Base-by-base conservation (phyloP, 208 protist species). In the Crithidia expoeki region DNA sequence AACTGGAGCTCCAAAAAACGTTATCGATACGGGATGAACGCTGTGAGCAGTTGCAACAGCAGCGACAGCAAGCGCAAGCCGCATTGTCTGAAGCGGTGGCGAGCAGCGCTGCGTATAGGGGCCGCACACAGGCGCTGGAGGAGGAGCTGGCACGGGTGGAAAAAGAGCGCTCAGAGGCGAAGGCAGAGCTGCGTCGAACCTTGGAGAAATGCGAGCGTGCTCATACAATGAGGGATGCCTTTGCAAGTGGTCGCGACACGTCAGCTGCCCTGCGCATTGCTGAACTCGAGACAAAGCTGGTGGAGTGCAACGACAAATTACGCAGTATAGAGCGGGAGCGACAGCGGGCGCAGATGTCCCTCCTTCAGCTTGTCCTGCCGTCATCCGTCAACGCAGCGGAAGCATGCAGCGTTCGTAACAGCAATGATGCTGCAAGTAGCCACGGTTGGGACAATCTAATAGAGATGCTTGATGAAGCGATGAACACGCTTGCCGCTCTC, bases 41-140 rank as follows among this genome's bases (percentile, higher is more conserved):
- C 4, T 36, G 27, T 23, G 19, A 33, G 36, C 71, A 76, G 62
- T 34, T 63, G 14, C 42, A 52, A 6, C 42, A 21, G 23, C 64
- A 68, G 59, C 49, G 60, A 36, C 60, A 67, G 28, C 9, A 66
- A 34, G n/a, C 52, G 17, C 64, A 76, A 38, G 40, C 47, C 2
- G 28, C 62, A n/a, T 44, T 76, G 40, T 75, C 69, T 21, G 69
- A 62, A 16, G 51, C 55, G 30, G 58, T 81, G 28, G 57, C 63
- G 36, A 57, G 27, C 27, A 28, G n/a, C 11, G 62, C 69, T 28
- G 42, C 53, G 27, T 25, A 68, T 21, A 60, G 71, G 23, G 62
- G 68, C 21, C 61, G 71, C 34, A 32, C 58, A n/a, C 53, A 56
- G 47, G 71, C 71, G 25, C 63, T 76, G 19, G 60, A 84, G 53